Base-by-base conservation (phyloP, 352 stramenopile species). In the Pythium sukuiense region DNA sequence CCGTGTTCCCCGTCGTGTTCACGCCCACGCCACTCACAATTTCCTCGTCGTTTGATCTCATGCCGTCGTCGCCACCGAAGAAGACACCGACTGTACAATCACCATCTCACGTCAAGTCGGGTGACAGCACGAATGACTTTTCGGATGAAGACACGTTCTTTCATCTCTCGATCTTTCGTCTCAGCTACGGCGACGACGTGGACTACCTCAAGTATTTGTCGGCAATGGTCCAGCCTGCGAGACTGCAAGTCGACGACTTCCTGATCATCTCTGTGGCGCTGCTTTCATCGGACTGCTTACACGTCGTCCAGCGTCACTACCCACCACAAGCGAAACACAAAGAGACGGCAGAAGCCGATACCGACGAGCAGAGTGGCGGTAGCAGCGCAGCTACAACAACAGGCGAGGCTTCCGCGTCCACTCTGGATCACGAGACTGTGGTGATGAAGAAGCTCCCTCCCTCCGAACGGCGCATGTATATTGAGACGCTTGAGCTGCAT, bases 171-270 rank as follows among this genome's bases (percentile, higher is more conserved):
- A 63, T 93, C 8, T 73, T 95, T 16, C 77, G 85, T n/a, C 68
- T 95, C 0, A 83, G 79, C 58, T 94, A 94, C 37, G 85, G 87
- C 13, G 81, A 88, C 14, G 86, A 90, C 33, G 87, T 95, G 39
- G 87, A 96, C 63, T 96, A 94, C 53, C 88, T 95, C 63, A 93
- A 94, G 62, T 95, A 95, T 49, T 76, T 95, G 16, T 93, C 87
- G 0, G 79, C 80, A 0, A 92, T 95, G 81, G 69, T 95, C 59
- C 87, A 92, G 49, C 87, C 87, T 3, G 75, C 77, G 9, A 72
- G 77, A 11, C 52, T 90, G 3, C 82, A 90, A 54, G 63, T 89
- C 11, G 82, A 90, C 41, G 82, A 87, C 45, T 87, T 79, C n/a
- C 55, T 90, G 18, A 58, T 90, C 26, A 67, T 90, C 41, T 80